Base-by-base conservation (phyloP, 2,329 filamentous ascomycete genomes). In the Tolypocladium ophioglossoides region DNA sequence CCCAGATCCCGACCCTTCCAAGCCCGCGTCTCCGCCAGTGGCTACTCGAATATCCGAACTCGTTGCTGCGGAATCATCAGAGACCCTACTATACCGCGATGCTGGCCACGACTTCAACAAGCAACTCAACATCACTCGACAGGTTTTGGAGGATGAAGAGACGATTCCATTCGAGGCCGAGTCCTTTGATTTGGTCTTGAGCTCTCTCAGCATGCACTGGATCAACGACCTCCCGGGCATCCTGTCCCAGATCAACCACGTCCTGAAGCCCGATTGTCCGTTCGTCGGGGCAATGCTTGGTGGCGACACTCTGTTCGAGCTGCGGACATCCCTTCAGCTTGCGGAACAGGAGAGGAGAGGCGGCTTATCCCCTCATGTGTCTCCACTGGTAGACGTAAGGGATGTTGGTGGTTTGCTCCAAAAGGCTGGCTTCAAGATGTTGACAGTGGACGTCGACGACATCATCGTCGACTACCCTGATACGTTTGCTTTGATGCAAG, bases 241-340 rank as follows among this genome's bases (percentile, higher is more conserved):
- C 12, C 78, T 99, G 2, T 78, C 84, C 1, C 89, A 95, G 66
- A 86, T 96, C 66, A 95, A 96, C 74, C 80, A 82, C 59, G 76
- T 95, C 37, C 79, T 99, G 30, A 95, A 95, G 70, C 91, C 92
- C 0, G 94, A 99, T 68, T 80, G 82, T 54, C 91, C 95, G 1
- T 96, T 99, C 66, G 85, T 99, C 49, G 92, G 88, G 16, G 92
- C 92, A 60, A 99, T 99, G 91, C 85, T 96, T 57, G 94, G 94
- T 54, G 94, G 94, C 0, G 94, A 99, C 69, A 92, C 89, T 9
- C 78, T 99, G 1, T 99, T 86, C 67, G 94, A 99, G 75, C 79
- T 99, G 53, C 88, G 94, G 37, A 95, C 92, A 0, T 94, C 91
- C 37, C 77, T 99, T 16, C 94, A 99, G 71, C 79, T 99, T 3